phyloP scores from a whole-genome alignment of 805 yeast genomes.

The Tetrapisispora nanseiensis region DNA sequence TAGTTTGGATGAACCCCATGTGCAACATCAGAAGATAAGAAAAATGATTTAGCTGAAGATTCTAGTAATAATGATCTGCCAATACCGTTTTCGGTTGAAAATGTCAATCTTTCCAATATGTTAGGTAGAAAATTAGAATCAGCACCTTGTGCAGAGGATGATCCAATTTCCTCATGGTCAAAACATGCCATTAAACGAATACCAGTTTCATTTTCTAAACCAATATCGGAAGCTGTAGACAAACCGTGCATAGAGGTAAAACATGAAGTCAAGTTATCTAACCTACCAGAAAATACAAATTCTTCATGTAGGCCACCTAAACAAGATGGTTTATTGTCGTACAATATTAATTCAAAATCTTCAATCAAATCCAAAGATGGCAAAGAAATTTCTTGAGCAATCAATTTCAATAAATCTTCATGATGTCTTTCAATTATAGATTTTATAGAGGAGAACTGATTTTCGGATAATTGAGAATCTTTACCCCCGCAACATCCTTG shows the following conservation, averaged over 20 bases:
- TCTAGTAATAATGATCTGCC: slow-evolving; percentile 37
- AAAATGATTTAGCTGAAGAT: slow-evolving; percentile 67
- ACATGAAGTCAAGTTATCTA: slow-evolving; percentile 85
- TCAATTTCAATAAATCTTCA: slow-evolving; percentile 51
- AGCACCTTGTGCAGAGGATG: slow-evolving; percentile 93
- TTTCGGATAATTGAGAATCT: slow-evolving; percentile 13
- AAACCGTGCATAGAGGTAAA: slow-evolving; percentile 69
- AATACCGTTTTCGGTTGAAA: slow-evolving; percentile 22
- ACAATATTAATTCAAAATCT: slow-evolving; percentile 82
- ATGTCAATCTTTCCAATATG: slow-evolving; percentile 57
- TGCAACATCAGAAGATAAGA: slow-evolving; percentile 91
- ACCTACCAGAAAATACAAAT: slow-evolving; percentile 82
- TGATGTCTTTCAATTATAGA: slow-evolving; percentile 68
- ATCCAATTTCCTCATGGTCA: slow-evolving; percentile 95
- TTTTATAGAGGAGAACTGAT: slow-evolving; percentile 40
- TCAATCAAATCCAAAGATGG: slow-evolving; percentile 47
- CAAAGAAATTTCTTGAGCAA: slow-evolving; percentile 57
- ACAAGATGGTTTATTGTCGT: slow-evolving; percentile 73
- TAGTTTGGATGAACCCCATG: slow-evolving; percentile 97
- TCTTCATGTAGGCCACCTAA: slow-evolving; percentile 88
- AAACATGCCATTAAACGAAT: slow-evolving; percentile 72
- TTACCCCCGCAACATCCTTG: slow-evolving; percentile 40
- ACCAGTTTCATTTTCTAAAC: slow-evolving; percentile 40
- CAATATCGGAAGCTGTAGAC: slow-evolving; percentile 39
- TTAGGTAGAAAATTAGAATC: slow-evolving; percentile 84